Evolutionary conservation across 768 basidiomycete species (phyloP).

Genomic region (Termitomyces sp.): DNA sequence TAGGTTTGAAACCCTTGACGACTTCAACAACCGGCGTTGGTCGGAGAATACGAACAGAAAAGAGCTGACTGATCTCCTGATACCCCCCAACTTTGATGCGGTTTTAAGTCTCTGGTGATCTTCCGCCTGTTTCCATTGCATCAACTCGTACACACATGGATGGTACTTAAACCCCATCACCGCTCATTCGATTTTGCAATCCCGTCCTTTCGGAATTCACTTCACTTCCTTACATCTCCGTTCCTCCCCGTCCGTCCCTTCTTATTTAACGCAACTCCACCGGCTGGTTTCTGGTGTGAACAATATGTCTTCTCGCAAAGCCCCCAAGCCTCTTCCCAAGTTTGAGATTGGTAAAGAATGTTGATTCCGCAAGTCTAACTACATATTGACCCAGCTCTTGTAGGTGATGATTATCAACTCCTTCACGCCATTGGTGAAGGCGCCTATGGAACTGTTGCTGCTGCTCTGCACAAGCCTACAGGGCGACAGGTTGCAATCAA

Average conservation of each 20-base stretch:
- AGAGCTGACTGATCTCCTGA: conserved; percentile 2
- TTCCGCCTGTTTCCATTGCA: conserved; percentile 16
- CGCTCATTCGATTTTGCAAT: conserved; percentile 20
- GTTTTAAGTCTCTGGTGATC: conserved; percentile 16
- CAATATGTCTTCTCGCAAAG: conserved; percentile 57
- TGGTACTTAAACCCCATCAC: conserved; percentile 20
- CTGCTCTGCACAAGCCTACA: conserved; percentile 81
- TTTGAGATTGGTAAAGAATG: conserved; percentile 60
- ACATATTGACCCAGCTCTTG: background rate
- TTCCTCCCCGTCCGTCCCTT: conserved; percentile 21
- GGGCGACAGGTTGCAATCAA: conserved; percentile 91
- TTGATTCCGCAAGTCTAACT: background rate
- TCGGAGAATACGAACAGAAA: background rate
- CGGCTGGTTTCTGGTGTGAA: conserved; percentile 50
- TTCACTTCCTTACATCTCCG: conserved; percentile 22
- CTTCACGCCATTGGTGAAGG: conserved; percentile 80
- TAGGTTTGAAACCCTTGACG: no score
- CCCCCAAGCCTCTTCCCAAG: conserved; percentile 65
- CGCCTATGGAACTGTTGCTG: conserved; percentile 88
- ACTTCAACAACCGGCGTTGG: background rate
- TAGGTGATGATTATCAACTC: conserved; percentile 73
- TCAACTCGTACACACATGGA: conserved; percentile 12
- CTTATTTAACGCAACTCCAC: conserved; percentile 30
- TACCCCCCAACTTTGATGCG: conserved; percentile 18
- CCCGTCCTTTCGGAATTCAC: conserved; percentile 29